Conservation (phyloP, 2,329 filamentous ascomycete species). For the Bisporella sp. region DNA sequence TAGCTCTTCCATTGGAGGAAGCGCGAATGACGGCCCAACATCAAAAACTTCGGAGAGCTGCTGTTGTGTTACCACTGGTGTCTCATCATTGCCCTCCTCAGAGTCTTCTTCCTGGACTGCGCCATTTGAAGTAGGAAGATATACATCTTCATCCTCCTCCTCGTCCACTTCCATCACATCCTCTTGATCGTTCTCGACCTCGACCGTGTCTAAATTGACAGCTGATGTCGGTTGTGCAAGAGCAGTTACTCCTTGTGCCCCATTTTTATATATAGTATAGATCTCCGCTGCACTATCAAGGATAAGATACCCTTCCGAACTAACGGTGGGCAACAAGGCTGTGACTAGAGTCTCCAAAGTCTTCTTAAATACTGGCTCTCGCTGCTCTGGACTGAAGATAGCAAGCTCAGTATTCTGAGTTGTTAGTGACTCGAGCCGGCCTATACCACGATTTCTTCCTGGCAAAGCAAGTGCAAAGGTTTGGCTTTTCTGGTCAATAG, state of each 20-base stretch:
- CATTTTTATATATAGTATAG: slow-evolving; percentile 53
- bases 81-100: slow-evolving; percentile 33
- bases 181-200: slow-evolving; percentile 18
- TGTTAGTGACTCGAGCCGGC: slow-evolving; percentile 23
- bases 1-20: slow-evolving; percentile 67
- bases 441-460: slow-evolving; percentile 4
- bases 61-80: slow-evolving; percentile 59
- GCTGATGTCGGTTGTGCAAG: slow-evolving; percentile 49
- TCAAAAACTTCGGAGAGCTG: slow-evolving; percentile 66
- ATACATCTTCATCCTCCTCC: slow-evolving; percentile 21
- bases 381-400: slow-evolving; percentile 58
- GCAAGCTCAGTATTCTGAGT: slow-evolving; percentile 38
- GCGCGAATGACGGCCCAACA: slow-evolving; percentile 58
- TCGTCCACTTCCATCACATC: slow-evolving; percentile 27
- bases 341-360: slow-evolving; percentile 53
- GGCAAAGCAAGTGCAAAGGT: slow-evolving; percentile 58
- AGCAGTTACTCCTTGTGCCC: slow-evolving; percentile 43
- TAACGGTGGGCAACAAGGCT: slow-evolving; percentile 56
- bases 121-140: slow-evolving; percentile 22
- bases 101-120: slow-evolving; percentile 35
- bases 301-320: slow-evolving; percentile 64
- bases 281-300: slow-evolving; percentile 73
- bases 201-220: slow-evolving; percentile 26
- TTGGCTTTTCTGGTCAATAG: slow-evolving; percentile 59
- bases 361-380: slow-evolving; percentile 52